Base-by-base conservation (phyloP, 1,284 basidiomycete genomes). In the Phlebopus sp. region DNA sequence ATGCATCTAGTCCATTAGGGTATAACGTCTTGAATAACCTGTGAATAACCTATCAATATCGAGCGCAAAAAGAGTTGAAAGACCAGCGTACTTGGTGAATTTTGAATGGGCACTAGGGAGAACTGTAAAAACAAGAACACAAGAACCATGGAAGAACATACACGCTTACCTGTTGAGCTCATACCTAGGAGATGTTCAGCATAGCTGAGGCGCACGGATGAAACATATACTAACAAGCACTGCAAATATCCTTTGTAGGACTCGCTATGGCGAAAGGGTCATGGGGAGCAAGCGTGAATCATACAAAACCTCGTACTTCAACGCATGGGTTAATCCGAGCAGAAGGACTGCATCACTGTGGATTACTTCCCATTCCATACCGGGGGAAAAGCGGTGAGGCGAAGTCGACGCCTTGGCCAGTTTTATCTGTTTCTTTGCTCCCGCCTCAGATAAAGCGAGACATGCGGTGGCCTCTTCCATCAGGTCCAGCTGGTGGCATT, bases 161-260 rank as follows among this genome's bases (percentile, higher is more conserved):
- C n/a, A 56, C 18, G 56, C 73, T 58, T 52, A 73, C 81, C 72
- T 84, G 56, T 85, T 84, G 37, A 85, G 62, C 2, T 82, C 70
- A 57, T 83, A 80, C 56, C 78, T 81, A 50, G 15, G 13, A 8
- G 46, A 15, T 5, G 18, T 43, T 55, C 34, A 52, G 51, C 10
- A 38, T 49, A 41, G 8, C 10, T 11, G 21, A 18, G 44, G 40
- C 46, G 21, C 11, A 42, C 17, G 31, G 30, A 51, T 37, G 32
- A 37, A 19, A 34, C 21, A 10, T 17, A 40, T 3, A 69, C 74
- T 64, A 55, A 88, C 77, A 90, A 70, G 70, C 86, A 89, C 59
- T 87, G 85, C 5, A 87, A 56, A 63, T 90, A 90, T 29, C 86
- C 87, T 74, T 80, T 82, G 62, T 88, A 88, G 1, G 82, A 81